Evolutionary conservation across 2,329 filamentous ascomycete genomes (phyloP), one percentile per base, ranked within the genome.

Genomic region (Colletotrichum nymphaeae): DNA sequence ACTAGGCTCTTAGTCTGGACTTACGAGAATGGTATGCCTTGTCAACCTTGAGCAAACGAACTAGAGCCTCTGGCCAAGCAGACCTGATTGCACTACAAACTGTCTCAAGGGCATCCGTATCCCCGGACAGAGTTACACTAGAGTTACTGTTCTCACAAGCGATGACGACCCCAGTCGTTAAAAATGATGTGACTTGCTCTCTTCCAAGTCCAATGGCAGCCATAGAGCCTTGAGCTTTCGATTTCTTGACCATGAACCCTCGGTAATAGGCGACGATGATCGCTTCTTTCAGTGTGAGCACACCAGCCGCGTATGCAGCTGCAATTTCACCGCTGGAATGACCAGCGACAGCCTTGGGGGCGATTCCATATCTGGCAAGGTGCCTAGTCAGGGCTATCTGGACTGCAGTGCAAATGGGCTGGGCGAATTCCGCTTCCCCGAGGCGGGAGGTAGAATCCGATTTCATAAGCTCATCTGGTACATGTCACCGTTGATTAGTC

Each of bases 371-470:
- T 1, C 73, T 77, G 0, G 78, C 69, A 2, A 85, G 76, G 0
- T 84, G 76, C 5, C 85, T 76, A 1, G 81, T 82, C 1, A 88
- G 75, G 0, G 80, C 88, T 2, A 91, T 81, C 74, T 91, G 89
- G 0, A 91, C 55, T 0, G 88, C 88, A 0, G 88, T 90, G 64
- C 86, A 89, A 1, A 89, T 76, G 0, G 89, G 86, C 74, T 90
- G 88, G 0, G 86, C 76, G 42, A 79, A 72, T 16, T 76, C 73
- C 7, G 77, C 70, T 24, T 78, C 73, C 7, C 75, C 67, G 11
- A 80, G 65, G 1, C 65, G 69, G 49, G 75, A 76, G 0, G 59
- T 69, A 3, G 63, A 35, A 7, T 62, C 68, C 11, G 63, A 49
- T 28, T 55, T 64, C 63, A 71, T 71, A 2, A 71, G 55, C 46